These are phyloP conservation scores for Fusarium albidum DNA, from an alignment of 2,329 filamentous ascomycete genomes.

Conservation along the genomic window DNA sequence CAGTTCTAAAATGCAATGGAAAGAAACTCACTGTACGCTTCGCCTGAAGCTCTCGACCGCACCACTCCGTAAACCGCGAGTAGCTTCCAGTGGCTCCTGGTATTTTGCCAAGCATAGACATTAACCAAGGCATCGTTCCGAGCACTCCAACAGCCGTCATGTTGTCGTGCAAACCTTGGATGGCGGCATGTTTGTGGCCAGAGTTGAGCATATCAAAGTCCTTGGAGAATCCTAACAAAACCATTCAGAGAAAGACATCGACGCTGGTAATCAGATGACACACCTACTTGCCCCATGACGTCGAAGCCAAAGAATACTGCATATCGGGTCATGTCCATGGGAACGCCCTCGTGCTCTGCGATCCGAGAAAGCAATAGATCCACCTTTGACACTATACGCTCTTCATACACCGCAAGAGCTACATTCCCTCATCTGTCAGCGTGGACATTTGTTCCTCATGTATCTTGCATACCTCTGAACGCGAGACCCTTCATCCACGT, in stretches of 20 bases:
- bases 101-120: conserved; percentile 11
- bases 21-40: neutral
- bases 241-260: too few relatives aligned
- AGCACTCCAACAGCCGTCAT: conserved; percentile 4
- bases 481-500: conserved; percentile 8
- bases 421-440: too few relatives aligned
- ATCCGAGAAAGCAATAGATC: conserved; percentile 3
- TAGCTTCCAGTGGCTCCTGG: conserved; percentile 14
- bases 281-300: conserved; percentile 11
- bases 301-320: conserved; percentile 8
- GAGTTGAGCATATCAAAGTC: conserved; percentile 4
- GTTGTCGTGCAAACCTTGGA: conserved; percentile 3
- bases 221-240: conserved; percentile 2
- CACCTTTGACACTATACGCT: neutral
- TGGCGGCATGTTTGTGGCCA: neutral
- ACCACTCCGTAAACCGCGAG: conserved; percentile 7
- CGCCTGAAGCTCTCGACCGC: conserved; percentile 1
- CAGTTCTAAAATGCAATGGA: too few relatives aligned
- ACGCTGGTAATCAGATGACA: neutral
- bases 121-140: conserved; percentile 5
- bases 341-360: neutral
- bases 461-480: neutral
- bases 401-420: conserved; percentile 6
- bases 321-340: conserved; percentile 2
- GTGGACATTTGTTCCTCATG: too few relatives aligned